Evolutionary conservation across 2,329 filamentous ascomycete genomes (phyloP), one percentile per base, ranked within the genome.

Genomic region (Intubia oerlemansii): DNA sequence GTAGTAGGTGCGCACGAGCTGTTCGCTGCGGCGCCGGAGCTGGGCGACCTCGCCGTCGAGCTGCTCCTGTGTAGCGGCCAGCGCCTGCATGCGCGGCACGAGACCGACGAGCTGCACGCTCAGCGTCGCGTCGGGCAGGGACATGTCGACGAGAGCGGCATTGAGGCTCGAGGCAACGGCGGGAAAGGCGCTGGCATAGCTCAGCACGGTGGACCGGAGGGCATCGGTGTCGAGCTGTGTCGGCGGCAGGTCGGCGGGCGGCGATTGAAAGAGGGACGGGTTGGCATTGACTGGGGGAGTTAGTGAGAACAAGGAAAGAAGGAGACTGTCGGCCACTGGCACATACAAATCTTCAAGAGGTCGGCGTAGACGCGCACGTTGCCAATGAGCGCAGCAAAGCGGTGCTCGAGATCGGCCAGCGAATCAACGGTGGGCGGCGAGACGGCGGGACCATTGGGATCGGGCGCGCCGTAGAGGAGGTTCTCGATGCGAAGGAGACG

Each of bases 1-100:
- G 48, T 85, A 82, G 74, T 80, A 90, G 20, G 56, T 50, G 38
- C 72, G 62, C 34, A 81, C 50, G 15, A 64, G 52, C 36, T 47
- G 46, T 47, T 69, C 77, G 51, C 63, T 84, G 38, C 59, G 61
- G 36, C 51, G 61, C 44, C 67, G 61, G 44, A 76, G 58, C 45
- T 64, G 64, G 14, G 62, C 63, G 36, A 78, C 63, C 46, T 74
- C 66, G 27, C 57, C 56, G 22, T 49, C 57, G 47, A 80, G 73
- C 11, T 63, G 57, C 13, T 61, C 45, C 41, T 81, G 75, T 4
- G 60, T 61, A 0, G 59, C 56, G 36, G 67, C 62, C 12, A 68
- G 50, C 13, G 59, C 62, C 38, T 61, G 62, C 52, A 81, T 72
- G 25, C 69, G 59, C 7, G 70, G 67, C 21, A 58, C 47, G 26